Percentiles rank a stretch among this genome's conserved stretches.
phyloP scores from a whole-genome alignment of 78 protist species.

The Dictyostelium intermedium region DNA sequence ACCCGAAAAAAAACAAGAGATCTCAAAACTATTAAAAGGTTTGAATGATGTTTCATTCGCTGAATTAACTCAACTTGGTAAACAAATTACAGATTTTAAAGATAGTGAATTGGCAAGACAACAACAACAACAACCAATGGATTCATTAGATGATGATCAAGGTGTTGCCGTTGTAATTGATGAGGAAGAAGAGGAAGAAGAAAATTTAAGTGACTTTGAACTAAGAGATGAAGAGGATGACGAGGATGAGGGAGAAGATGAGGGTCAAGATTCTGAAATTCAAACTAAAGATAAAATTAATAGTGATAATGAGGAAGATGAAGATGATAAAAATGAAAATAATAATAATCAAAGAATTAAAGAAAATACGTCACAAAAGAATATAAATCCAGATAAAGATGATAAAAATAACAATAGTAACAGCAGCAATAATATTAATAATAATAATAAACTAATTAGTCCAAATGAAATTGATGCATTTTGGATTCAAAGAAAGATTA shows the following conservation, averaged over 20 bases:
- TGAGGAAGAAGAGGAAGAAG: constrained; percentile 79
- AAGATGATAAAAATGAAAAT: background rate
- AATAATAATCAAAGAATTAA: background rate
- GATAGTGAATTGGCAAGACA: background rate
- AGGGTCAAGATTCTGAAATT: constrained; percentile 10
- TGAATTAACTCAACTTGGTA: constrained; percentile 65
- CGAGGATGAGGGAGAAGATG: constrained; percentile 40
- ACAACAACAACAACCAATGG: background rate
- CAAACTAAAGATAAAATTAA: constrained; percentile 11
- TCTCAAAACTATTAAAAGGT: constrained; percentile 36
- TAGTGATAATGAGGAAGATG: background rate
- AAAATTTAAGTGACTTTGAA: constrained; percentile 8
- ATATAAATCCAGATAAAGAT: background rate
- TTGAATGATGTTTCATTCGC: constrained; percentile 73
- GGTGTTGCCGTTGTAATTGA: constrained; percentile 91
- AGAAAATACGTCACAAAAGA: background rate
- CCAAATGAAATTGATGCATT: constrained; percentile 80
- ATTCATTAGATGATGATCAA: constrained; percentile 83
- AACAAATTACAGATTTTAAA: constrained; percentile 86
- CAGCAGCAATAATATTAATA: too few relatives aligned
- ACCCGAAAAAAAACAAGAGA: constrained; percentile 64
- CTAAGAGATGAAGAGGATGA: constrained; percentile 33
- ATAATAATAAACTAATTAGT: background rate
- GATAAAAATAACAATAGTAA: background rate
- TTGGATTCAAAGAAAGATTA: constrained; percentile 90